phyloP scores from a whole-genome alignment of 768 basidiomycete species.

The Boletus fagicola region DNA sequence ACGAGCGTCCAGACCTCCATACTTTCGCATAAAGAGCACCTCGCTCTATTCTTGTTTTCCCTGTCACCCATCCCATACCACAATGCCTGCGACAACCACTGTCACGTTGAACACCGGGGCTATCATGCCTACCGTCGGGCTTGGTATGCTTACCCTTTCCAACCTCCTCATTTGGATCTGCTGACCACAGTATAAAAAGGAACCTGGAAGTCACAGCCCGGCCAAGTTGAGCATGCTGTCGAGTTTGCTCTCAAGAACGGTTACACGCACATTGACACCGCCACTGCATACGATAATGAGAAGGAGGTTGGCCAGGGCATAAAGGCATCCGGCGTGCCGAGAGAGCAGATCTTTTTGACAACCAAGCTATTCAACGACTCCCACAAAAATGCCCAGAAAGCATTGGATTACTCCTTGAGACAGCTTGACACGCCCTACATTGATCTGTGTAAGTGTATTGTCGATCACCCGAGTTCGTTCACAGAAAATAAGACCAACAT shows the following conservation, averaged over 20 bases:
- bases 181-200: conserved; percentile 31
- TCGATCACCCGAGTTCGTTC: background rate
- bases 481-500: conserved; percentile 56
- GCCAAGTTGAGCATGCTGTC: background rate
- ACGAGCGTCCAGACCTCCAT: too few relatives aligned
- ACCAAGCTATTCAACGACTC: conserved; percentile 63
- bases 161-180: background rate
- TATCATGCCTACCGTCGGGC: conserved; percentile 49
- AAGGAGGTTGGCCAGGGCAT: background rate
- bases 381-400: conserved; percentile 54
- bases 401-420: conserved; percentile 62
- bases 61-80: background rate
- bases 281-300: background rate
- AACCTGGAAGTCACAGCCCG: conserved; percentile 74
- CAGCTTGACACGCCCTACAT: conserved; percentile 57
- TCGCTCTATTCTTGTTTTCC: background rate
- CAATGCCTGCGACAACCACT: conserved; percentile 44
- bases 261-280: background rate
- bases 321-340: background rate
- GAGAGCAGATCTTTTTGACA: conserved; percentile 36
- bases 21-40: background rate
- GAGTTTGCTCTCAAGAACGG: background rate
- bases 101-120: conserved; percentile 74
- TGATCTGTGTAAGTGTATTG: conserved; percentile 60
- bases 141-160: conserved; percentile 39